Percentiles rank a stretch among this genome's conserved stretches.
phyloP scores from a whole-genome alignment of 2,329 filamentous ascomycete species.

The Diplodia sapinea region DNA sequence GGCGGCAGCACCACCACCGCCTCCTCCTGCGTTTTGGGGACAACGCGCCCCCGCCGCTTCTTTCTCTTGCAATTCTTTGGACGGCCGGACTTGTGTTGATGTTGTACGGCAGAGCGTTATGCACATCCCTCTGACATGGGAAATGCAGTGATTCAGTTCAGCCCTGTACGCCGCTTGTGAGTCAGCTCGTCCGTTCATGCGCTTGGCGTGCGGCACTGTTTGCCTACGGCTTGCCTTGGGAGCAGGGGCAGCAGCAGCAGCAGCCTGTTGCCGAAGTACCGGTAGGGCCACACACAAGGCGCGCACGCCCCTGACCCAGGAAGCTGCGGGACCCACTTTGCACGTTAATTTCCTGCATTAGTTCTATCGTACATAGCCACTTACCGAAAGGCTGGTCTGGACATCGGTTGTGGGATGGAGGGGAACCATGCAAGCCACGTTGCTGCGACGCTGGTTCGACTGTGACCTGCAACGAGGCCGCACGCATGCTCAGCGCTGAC shows the following conservation, averaged over 20 bases:
- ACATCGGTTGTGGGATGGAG: not conserved
- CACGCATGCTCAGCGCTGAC: not conserved
- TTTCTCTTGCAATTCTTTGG: not conserved
- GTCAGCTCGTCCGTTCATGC: not conserved
- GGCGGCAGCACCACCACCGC: not conserved
- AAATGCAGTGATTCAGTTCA: not conserved
- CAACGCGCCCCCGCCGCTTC: not conserved
- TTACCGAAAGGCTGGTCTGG: not conserved
- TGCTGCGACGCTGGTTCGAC: not conserved
- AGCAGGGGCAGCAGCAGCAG: not conserved
- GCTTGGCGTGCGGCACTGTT: not conserved
- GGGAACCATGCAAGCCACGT: not conserved
- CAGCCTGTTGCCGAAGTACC: not conserved
- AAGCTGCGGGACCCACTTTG: not conserved
- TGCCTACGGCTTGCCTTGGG: not conserved
- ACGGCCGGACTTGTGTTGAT: not conserved
- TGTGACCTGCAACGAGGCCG: not conserved
- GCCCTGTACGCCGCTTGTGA: not conserved
- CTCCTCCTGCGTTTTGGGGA: too few relatives aligned
- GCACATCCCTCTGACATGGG: not conserved
- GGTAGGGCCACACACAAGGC: not conserved
- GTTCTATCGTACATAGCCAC: not conserved
- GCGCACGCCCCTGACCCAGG: slow-evolving; percentile 10
- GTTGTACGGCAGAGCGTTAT: slow-evolving; percentile 10
- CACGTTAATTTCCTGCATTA: not conserved